Evolutionary conservation across 768 basidiomycete species (phyloP), one percentile per base, ranked within the genome.

Genomic region (Dendrothele bispora): DNA sequence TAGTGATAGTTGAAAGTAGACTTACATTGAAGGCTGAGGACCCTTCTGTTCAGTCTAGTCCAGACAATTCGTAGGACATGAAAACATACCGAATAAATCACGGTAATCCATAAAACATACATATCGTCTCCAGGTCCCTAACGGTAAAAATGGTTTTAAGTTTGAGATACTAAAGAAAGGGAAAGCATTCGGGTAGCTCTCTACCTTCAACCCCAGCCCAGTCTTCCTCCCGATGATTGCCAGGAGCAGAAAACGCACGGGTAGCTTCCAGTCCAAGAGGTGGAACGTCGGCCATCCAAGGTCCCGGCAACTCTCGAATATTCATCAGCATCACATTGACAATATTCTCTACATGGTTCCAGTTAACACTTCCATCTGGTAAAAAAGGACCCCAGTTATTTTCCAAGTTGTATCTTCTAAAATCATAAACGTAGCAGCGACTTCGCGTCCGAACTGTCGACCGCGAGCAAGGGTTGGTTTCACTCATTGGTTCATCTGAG

Each of bases 61-160:
- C 11, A 17, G 18, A 14, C 14, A 24, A 5, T n/a, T 24, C 14
- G 22, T 25, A 20, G 11, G 7, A 10, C 20, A 29, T 49, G 11
- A 48, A 25, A 15, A 64, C 69, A 43, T 47, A 75, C 74, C 70
- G 47, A 72, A 75, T n/a, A 78, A 52, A 57, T 78, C 71, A 21
- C 83, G 74, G 62, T 88, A 87, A 67, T 89, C 88, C 83, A 88
- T 83, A 55, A 86, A 89, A 51, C 79, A 87, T 17, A 89, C 80
- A 50, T 83, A 81, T 62, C 88, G 70, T 53, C 77, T 71, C 88
- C 88, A 91, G n/a, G 71, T 76, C 6, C 87, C 75, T 77, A 46
- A 32, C 27, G 15, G 10, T 24, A 27, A 43, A 41, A 28, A 41
- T 20, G 5, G n/a, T 25, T 21, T 48, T 5, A 42, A 36, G 17